A percentile compares a stretch with the other conserved stretches of the same genome.
Conservation (phyloP, 768 basidiomycete genomes). For the Kwoniella mangroviensis region DNA sequence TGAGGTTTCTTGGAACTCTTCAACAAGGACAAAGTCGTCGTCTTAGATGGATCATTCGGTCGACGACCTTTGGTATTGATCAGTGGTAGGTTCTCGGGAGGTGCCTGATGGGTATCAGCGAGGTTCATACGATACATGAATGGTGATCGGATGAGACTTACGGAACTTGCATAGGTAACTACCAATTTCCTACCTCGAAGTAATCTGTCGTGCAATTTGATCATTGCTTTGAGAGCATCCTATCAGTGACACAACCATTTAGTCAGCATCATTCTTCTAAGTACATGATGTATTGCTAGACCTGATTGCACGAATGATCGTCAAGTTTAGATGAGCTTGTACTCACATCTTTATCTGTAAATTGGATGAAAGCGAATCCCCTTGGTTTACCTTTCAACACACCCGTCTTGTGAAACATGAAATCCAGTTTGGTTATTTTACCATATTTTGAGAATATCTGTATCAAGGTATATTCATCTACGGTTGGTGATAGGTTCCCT, state of each 20-base stretch:
- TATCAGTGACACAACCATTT: too few species aligned
- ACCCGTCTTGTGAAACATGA: constrained; percentile 91
- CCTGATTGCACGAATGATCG: neutral
- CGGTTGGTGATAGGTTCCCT: constrained; percentile 82
- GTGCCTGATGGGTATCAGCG: constrained; percentile 38
- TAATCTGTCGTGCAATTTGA: constrained; percentile 73
- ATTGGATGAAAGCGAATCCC: constrained; percentile 95
- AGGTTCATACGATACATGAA: constrained; percentile 47
- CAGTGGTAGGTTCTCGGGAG: constrained; percentile 35
- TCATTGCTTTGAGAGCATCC: constrained; percentile 83
- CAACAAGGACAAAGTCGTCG: constrained; percentile 84
- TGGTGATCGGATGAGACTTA: constrained; percentile 31
- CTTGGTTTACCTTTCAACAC: constrained; percentile 86
- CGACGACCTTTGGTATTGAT: constrained; percentile 37
- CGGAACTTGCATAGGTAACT: constrained; percentile 92
- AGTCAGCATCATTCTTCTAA: neutral
- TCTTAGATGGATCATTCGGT: constrained; percentile 58
- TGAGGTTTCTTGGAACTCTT: constrained; percentile 69
- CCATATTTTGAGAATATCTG: constrained; percentile 91
- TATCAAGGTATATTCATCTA: constrained; percentile 90
- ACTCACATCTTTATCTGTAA: constrained; percentile 76
- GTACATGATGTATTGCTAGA: neutral
- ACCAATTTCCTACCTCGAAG: constrained; percentile 84
- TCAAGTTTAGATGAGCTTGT: neutral
- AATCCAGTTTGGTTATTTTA: constrained; percentile 89